These are phyloP conservation scores for Syzygium grande DNA, from an alignment of 345 rosid species.

Conservation along the genomic window DNA sequence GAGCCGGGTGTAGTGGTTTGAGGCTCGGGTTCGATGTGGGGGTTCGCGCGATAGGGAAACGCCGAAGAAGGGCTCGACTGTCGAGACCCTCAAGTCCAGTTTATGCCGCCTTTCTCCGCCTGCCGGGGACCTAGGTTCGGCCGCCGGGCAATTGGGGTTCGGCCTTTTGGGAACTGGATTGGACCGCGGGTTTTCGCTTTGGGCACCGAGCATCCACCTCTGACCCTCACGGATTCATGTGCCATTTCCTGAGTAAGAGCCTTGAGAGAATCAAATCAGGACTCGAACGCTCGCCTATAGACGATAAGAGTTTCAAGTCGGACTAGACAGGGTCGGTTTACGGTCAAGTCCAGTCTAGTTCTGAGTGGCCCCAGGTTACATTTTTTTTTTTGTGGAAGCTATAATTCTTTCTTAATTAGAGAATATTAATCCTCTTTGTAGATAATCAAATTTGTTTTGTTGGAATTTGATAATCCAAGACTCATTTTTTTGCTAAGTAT, in stretches of 20 bases:
- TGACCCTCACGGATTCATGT: background rate
- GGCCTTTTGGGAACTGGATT: background rate
- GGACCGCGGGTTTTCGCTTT: background rate
- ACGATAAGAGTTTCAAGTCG: background rate
- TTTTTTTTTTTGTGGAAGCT: background rate
- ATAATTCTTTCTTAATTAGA: background rate
- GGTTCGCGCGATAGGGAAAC: background rate
- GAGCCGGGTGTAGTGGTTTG: background rate
- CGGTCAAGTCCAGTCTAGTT: background rate
- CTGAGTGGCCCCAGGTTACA: background rate
- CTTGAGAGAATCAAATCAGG: background rate
- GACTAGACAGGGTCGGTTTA: fast-evolving
- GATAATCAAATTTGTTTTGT: background rate
- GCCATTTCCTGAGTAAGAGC: background rate
- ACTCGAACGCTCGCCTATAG: background rate
- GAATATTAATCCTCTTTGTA: background rate
- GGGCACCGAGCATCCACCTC: fast-evolving
- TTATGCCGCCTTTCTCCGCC: fast-evolving
- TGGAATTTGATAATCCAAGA: background rate
- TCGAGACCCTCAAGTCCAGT: background rate
- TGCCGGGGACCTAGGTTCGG: no score
- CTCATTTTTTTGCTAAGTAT: background rate
- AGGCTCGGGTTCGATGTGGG: background rate
- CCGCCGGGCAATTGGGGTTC: background rate
- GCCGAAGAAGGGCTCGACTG: background rate